Percentiles rank a stretch among this genome's conserved stretches.
Evolutionary conservation across 2,329 filamentous ascomycete species (phyloP).

Genomic region (Diaporthe australafricana): DNA sequence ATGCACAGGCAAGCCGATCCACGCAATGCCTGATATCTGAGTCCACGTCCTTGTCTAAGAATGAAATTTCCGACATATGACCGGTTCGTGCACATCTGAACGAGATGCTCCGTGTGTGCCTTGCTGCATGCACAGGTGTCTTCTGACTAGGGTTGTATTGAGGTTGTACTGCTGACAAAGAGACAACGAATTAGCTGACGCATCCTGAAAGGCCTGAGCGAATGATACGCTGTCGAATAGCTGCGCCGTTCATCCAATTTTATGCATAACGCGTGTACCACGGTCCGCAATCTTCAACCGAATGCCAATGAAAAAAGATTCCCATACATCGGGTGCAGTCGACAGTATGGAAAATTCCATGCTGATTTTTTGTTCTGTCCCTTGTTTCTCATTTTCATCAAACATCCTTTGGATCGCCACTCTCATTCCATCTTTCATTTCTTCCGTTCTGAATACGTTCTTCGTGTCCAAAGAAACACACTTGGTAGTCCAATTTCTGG

Average conservation of each 20-base stretch:
- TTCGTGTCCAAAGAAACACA: not conserved
- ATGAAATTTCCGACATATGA: too few relatives aligned
- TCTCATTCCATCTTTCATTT: not conserved
- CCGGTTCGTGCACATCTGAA: not conserved
- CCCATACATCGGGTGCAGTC: not conserved
- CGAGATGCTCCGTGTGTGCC: not conserved
- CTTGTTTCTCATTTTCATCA: not conserved
- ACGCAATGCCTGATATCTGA: not conserved
- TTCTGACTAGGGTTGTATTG: not conserved
- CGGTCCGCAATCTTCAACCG: not conserved
- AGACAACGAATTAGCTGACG: not conserved
- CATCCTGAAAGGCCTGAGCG: constrained; percentile 4
- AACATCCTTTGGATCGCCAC: not conserved
- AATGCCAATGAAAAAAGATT: not conserved
- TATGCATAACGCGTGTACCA: constrained; percentile 2
- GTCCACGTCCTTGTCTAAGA: not conserved
- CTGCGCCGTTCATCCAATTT: constrained; percentile 2
- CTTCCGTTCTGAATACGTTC: not conserved
- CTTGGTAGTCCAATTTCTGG: not conserved
- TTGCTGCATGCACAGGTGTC: not conserved
- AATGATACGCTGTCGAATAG: not conserved
- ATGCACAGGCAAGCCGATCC: not conserved
- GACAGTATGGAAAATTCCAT: not conserved
- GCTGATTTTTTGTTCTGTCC: not conserved
- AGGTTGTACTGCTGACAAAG: constrained; percentile 8